Conservation (phyloP, 164 flowering plant species). For the Sextonia rubra region DNA sequence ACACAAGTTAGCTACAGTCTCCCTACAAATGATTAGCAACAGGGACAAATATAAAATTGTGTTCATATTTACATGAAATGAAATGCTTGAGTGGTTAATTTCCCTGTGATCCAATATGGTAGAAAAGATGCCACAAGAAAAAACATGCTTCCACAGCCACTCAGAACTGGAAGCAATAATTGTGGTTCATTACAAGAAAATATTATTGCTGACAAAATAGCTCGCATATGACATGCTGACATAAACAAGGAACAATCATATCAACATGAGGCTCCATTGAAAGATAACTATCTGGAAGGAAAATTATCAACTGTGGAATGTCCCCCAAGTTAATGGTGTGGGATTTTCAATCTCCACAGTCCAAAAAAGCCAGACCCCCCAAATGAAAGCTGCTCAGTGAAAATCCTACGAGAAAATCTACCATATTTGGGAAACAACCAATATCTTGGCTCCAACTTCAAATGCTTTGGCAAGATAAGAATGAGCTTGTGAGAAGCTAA, state of each 20-base stretch:
- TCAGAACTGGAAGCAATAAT: neutral
- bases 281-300: neutral
- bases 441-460: neutral
- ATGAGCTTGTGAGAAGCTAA: neutral
- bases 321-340: too few relatives aligned
- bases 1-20: conserved; percentile 1
- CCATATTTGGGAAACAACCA: too few relatives aligned
- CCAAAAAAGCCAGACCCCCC: too few relatives aligned
- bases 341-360: too few relatives aligned
- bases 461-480: neutral
- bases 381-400: too few relatives aligned
- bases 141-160: neutral
- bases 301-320: too few relatives aligned
- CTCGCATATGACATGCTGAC: neutral
- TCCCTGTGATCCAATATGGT: neutral
- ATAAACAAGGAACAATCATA: neutral
- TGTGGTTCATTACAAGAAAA: too few relatives aligned
- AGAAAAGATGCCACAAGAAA: too few relatives aligned
- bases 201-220: neutral
- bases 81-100: neutral
- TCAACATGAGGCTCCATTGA: neutral
- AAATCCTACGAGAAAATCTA: too few relatives aligned
- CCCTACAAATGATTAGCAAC: neutral
- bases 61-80: neutral
- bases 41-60: neutral